These are phyloP conservation scores for Echites panduratus DNA, from an alignment of 257 asterid species.

Conservation along the genomic window DNA sequence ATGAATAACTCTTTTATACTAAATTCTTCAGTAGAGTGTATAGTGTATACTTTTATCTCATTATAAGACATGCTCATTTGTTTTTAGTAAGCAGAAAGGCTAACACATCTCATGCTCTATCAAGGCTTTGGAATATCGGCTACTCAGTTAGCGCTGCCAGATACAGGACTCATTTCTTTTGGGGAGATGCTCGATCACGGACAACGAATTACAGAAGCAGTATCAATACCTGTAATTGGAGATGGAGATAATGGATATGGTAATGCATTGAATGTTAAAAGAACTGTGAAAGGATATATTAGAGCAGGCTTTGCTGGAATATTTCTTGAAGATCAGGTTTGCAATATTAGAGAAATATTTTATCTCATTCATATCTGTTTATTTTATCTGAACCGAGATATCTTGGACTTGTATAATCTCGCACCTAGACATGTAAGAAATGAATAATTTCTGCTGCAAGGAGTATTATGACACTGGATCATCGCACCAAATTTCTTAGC, in stretches of 20 bases:
- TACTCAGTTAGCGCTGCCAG: conserved; percentile 79
- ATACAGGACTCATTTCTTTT: conserved; percentile 79
- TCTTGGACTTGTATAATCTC: neutral
- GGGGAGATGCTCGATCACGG: conserved; percentile 97
- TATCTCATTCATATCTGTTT: neutral
- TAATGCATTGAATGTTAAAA: conserved; percentile 90
- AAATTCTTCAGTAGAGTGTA: neutral
- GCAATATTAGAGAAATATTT: conserved; percentile 1
- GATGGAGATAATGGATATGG: conserved; percentile 98
- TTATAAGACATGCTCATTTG: neutral
- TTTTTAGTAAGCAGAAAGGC: conserved; percentile 6
- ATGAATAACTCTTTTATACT: neutral
- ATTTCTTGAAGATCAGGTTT: conserved; percentile 93
- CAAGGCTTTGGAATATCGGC: conserved; percentile 97
- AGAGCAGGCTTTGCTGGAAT: conserved; percentile 90
- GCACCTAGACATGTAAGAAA: neutral
- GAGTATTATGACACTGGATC: neutral
- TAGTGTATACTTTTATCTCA: neutral
- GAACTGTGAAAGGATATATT: conserved; percentile 82
- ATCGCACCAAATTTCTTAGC: neutral
- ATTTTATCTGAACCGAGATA: neutral
- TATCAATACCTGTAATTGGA: conserved; percentile 81
- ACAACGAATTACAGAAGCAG: conserved; percentile 65
- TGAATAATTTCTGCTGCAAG: neutral
- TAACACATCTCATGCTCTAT: conserved; percentile 21